Evolutionary conservation across 192 early-diverging fungal species (phyloP), one percentile per base, ranked within the genome.

Genomic region (Phycomyces nitens): DNA sequence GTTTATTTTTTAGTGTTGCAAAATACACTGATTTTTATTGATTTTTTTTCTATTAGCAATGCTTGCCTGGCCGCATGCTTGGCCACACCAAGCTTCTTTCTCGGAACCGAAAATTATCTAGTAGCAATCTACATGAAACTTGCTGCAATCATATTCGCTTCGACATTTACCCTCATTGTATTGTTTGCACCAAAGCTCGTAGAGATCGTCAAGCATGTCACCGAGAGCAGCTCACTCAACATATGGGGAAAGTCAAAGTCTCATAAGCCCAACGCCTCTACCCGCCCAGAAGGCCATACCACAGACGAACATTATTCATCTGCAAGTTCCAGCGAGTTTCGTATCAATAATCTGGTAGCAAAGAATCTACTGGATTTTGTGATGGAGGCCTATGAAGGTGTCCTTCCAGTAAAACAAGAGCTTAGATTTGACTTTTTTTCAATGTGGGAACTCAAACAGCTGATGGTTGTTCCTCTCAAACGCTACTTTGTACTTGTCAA

Each of bases 391-490:
- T 42, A 65, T 50, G 60, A 66, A 49, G 70, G 70, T 14, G 29
- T 66, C 27, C 40, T 72, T 4, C 70, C 70, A 4, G 57, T 65
- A 11, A 72, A 72, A 51, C 66, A 72, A 39, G 39, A 23, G 44
- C 41, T 47, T 9, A 23, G 59, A 8, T 57, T 58, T 22, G 41
- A 52, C 9, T 62, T 66, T 18, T 60, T 72, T 34, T 65, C 70
- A 7, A 65, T 72, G 11, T 72, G 70, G 70, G 58, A 72, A 52
- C 43, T 72, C n/a, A 60, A 66, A n/a, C 44, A 60, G 0, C n/a
- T 72, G n/a, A 51, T 66, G 18, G 34, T 72, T 16, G 47, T 72
- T 34, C 70, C 70, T 0, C 38, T 43, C 20, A 61, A 57, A 21
- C 57, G 56, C 14, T 50, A 18, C 12, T 72, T 72, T 66, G 34